Evolutionary conservation across 257 asterid genomes (phyloP).

Genomic region (Rhazya stricta): DNA sequence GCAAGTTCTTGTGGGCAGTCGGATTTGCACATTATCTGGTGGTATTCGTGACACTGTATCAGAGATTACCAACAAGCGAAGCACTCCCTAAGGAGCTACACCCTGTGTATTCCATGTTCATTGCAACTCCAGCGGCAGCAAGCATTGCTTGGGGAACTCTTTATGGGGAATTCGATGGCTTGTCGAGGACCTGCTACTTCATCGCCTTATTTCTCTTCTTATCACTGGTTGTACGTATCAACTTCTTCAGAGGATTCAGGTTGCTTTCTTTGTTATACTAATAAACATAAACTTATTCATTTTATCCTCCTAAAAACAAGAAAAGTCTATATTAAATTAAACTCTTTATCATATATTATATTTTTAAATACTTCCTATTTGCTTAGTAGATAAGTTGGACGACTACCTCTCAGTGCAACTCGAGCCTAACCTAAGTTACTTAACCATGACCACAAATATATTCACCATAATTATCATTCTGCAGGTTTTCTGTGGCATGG

Average conservation of each 20-base stretch:
- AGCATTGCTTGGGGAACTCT: conserved; percentile 93
- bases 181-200: conserved; percentile 80
- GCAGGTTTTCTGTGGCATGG: conserved; percentile 94
- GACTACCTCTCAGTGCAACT: too few relatives aligned
- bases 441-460: background rate
- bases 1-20: conserved; percentile 80
- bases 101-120: conserved; percentile 91
- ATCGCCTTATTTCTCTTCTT: conserved; percentile 72
- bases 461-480: background rate
- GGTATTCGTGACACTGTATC: conserved; percentile 85
- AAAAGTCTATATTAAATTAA: too few relatives aligned
- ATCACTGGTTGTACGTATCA: conserved; percentile 75
- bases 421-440: too few relatives aligned
- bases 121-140: conserved; percentile 92
- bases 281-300: background rate
- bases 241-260: conserved; percentile 93
- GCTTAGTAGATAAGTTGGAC: too few relatives aligned
- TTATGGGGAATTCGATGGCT: conserved; percentile 76
- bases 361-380: too few relatives aligned
- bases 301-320: too few relatives aligned
- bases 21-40: conserved; percentile 92
- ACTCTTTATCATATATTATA: too few relatives aligned
- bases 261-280: background rate
- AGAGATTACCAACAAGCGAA: conserved; percentile 82
- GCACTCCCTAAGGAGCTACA: conserved; percentile 87